A percentile compares a stretch with the other conserved stretches of the same genome.
These are phyloP conservation scores for Globisporangium paddicum DNA, from an alignment of 352 stramenopile genomes.

Conservation along the genomic window DNA sequence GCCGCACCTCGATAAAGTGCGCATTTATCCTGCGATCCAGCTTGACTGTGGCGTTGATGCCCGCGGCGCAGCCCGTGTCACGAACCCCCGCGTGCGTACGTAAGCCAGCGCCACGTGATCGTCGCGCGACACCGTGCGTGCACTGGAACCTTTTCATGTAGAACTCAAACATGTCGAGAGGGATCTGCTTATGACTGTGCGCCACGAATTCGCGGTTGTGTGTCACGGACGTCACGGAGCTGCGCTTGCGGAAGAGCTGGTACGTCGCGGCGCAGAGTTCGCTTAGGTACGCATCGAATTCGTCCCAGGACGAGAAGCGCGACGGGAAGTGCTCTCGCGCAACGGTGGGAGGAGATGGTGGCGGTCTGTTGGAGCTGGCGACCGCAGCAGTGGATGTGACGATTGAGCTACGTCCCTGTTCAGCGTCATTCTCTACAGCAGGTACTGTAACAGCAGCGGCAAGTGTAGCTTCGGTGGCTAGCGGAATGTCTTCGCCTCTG, in stretches of 20 bases:
- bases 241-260: conserved; percentile 52
- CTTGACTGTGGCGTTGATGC: background rate
- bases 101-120: background rate
- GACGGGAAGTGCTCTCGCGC: background rate
- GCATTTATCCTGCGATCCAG: background rate
- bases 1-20: background rate
- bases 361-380: background rate
- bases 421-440: too few relatives aligned
- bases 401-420: too few relatives aligned
- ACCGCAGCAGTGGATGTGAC: background rate
- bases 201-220: background rate
- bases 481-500: too few relatives aligned
- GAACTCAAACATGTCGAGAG: background rate
- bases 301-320: conserved; percentile 24
- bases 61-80: conserved; percentile 3
- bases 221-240: background rate
- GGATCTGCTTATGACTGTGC: background rate
- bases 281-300: conserved; percentile 44
- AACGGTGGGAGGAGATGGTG: background rate
- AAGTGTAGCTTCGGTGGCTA: too few relatives aligned
- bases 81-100: background rate
- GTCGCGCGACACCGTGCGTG: conserved; percentile 1
- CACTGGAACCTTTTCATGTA: conserved; percentile 4
- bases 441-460: too few relatives aligned
- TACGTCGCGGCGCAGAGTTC: conserved; percentile 47